phyloP scores from a whole-genome alignment of 164 flowering plant species.

The Umbilicus rupestris region DNA sequence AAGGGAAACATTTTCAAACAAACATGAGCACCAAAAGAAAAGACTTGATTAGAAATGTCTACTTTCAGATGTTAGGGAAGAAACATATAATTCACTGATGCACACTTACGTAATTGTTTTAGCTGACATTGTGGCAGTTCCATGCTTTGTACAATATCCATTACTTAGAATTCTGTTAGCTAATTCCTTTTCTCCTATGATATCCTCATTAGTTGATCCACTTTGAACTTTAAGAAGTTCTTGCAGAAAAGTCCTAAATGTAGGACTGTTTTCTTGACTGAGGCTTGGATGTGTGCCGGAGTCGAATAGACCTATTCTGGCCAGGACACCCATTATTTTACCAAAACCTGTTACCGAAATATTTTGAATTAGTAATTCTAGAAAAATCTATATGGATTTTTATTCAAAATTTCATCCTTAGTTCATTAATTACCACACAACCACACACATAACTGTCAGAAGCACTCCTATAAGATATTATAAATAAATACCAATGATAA shows the following conservation, averaged over 20 bases:
- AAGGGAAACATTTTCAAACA: neutral
- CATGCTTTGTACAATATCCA: constrained; percentile 56
- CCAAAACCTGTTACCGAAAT: constrained; percentile 47
- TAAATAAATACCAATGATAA: neutral
- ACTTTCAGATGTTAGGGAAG: neutral
- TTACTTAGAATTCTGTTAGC: constrained; percentile 35
- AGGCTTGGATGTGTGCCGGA: constrained; percentile 44
- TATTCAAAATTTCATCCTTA: neutral
- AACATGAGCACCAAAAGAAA: neutral
- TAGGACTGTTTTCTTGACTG: constrained; percentile 31
- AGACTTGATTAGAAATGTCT: neutral
- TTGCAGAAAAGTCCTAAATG: constrained; percentile 42
- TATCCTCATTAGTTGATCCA: constrained; percentile 15
- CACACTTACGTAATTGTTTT: constrained; percentile 47
- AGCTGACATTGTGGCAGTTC: constrained; percentile 48
- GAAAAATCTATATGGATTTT: neutral
- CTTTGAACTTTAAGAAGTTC: constrained; percentile 40
- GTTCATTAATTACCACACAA: neutral
- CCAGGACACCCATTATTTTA: constrained; percentile 70
- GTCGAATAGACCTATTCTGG: constrained; percentile 63
- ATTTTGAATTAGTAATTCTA: neutral
- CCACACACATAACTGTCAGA: no score
- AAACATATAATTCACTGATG: neutral
- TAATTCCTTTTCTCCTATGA: constrained; percentile 39
- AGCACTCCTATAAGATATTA: no score